Conservation (phyloP, 1,139 yeast genomes). For the Suhomyces choctaworum region DNA sequence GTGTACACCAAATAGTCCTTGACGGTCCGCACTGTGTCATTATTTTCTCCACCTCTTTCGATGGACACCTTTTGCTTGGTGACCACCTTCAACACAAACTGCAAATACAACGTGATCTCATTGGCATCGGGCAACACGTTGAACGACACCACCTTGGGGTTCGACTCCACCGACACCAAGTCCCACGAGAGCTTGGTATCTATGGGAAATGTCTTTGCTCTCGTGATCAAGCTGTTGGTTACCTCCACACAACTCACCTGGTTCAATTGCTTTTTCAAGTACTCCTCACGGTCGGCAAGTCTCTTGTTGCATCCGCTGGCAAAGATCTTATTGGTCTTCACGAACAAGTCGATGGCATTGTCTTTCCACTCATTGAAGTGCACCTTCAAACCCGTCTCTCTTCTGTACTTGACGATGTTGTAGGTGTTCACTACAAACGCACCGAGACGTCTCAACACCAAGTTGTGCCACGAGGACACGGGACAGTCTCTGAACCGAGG, state of each 20-base stretch:
- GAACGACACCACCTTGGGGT: slow-evolving; percentile 72
- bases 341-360: slow-evolving; percentile 65
- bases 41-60: slow-evolving; percentile 35
- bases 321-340: slow-evolving; percentile 67
- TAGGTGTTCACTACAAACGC: slow-evolving; percentile 61
- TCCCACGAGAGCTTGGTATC: slow-evolving; percentile 72
- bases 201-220: slow-evolving; percentile 58
- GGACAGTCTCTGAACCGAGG: slow-evolving; percentile 37
- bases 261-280: slow-evolving; percentile 47
- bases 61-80: slow-evolving; percentile 69
- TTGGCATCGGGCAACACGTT: slow-evolving; percentile 62
- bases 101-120: slow-evolving; percentile 68
- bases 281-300: slow-evolving; percentile 35
- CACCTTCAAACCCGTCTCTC: slow-evolving; percentile 64
- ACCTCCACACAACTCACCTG: slow-evolving; percentile 57
- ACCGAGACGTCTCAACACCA: slow-evolving; percentile 46
- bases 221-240: slow-evolving; percentile 32
- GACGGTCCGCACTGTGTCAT: slow-evolving; percentile 54
- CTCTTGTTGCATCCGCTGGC: slow-evolving; percentile 49
- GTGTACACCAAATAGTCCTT: slow-evolving; percentile 76
- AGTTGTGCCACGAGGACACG: slow-evolving; percentile 39
- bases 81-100: slow-evolving; percentile 72
- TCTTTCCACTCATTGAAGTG: slow-evolving; percentile 72
- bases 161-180: slow-evolving; percentile 61
- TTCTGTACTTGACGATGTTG: slow-evolving; percentile 62